Evolutionary conservation across 352 stramenopile genomes (phyloP).

Genomic region (Phytophthora boehmeriae): DNA sequence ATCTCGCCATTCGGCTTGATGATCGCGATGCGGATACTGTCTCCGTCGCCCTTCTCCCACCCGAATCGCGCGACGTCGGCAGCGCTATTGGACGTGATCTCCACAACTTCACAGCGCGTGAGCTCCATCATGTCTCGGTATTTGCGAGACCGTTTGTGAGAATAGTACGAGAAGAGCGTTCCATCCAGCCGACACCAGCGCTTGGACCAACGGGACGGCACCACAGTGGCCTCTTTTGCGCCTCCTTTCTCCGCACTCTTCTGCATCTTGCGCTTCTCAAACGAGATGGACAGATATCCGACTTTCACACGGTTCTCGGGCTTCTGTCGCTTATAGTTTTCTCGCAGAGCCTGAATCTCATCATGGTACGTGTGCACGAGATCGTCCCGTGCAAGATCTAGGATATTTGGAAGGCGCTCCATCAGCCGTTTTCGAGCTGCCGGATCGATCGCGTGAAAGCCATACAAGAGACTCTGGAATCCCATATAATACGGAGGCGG

Average conservation of each 20-base stretch:
- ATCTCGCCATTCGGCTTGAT: constrained; percentile 72
- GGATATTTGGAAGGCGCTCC: constrained; percentile 67
- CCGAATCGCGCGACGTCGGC: constrained; percentile 62
- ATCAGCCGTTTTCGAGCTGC: constrained; percentile 62
- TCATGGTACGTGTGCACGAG: constrained; percentile 86
- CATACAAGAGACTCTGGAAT: constrained; percentile 80
- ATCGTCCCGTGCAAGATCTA: constrained; percentile 80
- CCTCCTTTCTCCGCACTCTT: constrained; percentile 45
- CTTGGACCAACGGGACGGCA: constrained; percentile 80
- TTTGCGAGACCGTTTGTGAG: constrained; percentile 77
- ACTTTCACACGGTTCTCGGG: constrained; percentile 84
- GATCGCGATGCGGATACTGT: constrained; percentile 78
- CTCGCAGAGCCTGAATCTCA: constrained; percentile 77
- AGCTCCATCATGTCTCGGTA: constrained; percentile 79
- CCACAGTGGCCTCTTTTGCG: constrained; percentile 59
- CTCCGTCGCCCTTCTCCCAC: constrained; percentile 46
- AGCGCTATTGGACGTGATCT: constrained; percentile 63
- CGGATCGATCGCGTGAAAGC: constrained; percentile 69
- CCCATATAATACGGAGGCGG: constrained; percentile 55
- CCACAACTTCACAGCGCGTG: constrained; percentile 65
- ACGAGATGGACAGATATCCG: constrained; percentile 76
- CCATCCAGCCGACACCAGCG: constrained; percentile 84
- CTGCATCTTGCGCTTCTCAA: constrained; percentile 74
- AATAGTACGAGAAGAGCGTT: constrained; percentile 81
- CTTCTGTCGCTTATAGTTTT: constrained; percentile 86